A percentile compares a stretch with the other conserved stretches of the same genome.
Evolutionary conservation across 2,329 filamentous ascomycete genomes (phyloP).

Genomic region (Botrytis fragariae): DNA sequence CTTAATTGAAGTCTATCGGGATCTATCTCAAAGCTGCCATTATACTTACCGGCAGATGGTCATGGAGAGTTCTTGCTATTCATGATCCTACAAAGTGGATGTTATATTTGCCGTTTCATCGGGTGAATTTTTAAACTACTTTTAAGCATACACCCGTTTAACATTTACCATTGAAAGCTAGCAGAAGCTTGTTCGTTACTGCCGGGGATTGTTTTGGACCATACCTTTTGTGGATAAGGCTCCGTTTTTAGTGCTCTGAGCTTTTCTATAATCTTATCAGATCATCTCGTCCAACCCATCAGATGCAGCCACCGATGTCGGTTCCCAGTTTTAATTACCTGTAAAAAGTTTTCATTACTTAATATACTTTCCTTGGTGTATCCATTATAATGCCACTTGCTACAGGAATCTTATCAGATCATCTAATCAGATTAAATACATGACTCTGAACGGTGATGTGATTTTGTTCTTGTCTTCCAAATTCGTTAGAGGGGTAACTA

Average conservation of each 20-base stretch:
- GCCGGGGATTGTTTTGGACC: neutral
- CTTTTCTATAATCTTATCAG: neutral
- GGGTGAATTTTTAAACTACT: neutral
- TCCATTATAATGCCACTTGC: neutral
- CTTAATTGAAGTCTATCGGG: neutral
- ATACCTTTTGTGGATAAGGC: neutral
- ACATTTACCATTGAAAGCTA: neutral
- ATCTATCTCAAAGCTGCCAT: neutral
- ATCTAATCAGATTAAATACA: slow-evolving; percentile 14
- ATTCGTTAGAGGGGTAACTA: neutral
- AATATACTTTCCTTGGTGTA: neutral
- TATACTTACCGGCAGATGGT: neutral
- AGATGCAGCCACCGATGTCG: neutral
- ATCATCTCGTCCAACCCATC: neutral
- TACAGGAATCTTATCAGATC: slow-evolving; percentile 10
- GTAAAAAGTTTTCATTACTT: neutral
- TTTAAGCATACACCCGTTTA: neutral
- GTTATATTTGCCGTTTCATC: neutral
- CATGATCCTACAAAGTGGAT: neutral
- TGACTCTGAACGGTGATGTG: neutral
- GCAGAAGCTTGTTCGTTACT: neutral
- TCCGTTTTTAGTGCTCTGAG: neutral
- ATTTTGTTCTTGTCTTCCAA: neutral
- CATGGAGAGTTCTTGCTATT: neutral
- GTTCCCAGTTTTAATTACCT: neutral